Base-by-base conservation (phyloP, 345 rosid species). In the Eucalyptus curtisii region DNA sequence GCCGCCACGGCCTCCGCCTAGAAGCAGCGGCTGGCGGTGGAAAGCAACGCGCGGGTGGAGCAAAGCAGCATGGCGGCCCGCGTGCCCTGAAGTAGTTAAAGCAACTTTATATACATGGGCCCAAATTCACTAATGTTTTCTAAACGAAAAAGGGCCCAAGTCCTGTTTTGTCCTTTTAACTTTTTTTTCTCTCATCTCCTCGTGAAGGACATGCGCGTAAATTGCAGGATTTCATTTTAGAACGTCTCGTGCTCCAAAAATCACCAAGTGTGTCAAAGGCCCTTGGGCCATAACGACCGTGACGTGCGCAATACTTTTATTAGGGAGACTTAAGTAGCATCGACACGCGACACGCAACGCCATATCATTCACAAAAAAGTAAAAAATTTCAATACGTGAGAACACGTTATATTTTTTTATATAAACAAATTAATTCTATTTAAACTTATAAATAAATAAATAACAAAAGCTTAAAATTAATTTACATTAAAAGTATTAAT, bases 21-120 rank as follows among this genome's bases (percentile, higher is more conserved):
- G 87, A 93, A 91, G 68, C 88, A 89, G 87, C 93, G 94, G 50
- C 90, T 80, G 79, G 95, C 91, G 88, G 91, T 90, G 87, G 91
- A 87, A 82, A 93, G 84, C 88, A 91, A 88, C 44, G 88, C 87
- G 37, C 95, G 92, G 66, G 90, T 44, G 10, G 89, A 91, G 59
- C 95, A 93, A 71, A 80, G 76, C 90, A 91, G 89, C 94, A 95
- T 68, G 22, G 80, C 80, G 44, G 9, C 5, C 31, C 44, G 44
- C 42, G 80, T 33, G 42, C 13, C 80, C 80, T 9, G 7, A 17
- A 4, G 9, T 17, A 24, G 44, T 68, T 17, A 3, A 16, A 16
- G 80, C 80, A 16, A 33, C 13, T 8, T 49, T 17, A 33, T 5
- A 68, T 17, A 68, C 37, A 27, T 4, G 27, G 61, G 61, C 80